Base-by-base conservation (phyloP, 2,329 filamentous ascomycete species). In the Fusarium udum region DNA sequence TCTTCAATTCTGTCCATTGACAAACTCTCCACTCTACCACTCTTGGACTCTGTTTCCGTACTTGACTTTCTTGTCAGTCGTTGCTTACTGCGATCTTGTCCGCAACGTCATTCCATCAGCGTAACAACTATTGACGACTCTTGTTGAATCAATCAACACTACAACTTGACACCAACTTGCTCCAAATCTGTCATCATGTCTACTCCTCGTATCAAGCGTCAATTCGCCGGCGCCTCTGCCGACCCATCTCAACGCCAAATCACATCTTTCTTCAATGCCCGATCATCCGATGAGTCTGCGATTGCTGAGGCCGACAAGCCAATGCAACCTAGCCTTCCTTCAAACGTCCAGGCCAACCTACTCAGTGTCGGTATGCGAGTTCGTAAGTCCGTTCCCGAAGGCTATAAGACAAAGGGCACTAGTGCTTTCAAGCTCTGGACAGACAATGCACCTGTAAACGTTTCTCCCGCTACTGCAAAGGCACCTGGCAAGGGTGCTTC, bases 321-420 rank as follows among this genome's bases (percentile, higher is more conserved):
- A 22, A 73, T 76, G 20, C 82, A 85, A 22, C 89, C 90, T 7
- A 77, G 81, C 8, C 85, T 95, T 20, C 91, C 93, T 3, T 82
- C 87, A 31, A 86, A 86, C 13, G 87, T 97, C 37, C 94, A 97
- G 82, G 88, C 95, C 40, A 93, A 93, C 71, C 91, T 98, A n/a
- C 87, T 98, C 46, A 93, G 89, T 77, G 95, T 98, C 73, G 95
- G 95, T 78, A 98, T 98, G 95, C 92, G 95, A 31, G 89, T 98
- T 57, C 92, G 95, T 80, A 98, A 98, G 84, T 93, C 93, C 16
- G 93, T 98, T 13, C 92, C 94, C 2, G 95, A 98, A 80, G 95
- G 95, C 67, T 98, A 98, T 87, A 97, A 97, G 85, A 97, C 93
- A 4, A 81, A 80, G 72, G 77, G 79, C 59, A 84, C 86, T 69